Evolutionary conservation across 1,284 basidiomycete genomes (phyloP), one percentile per base, ranked within the genome.

Genomic region (Phellinidium pouzarii): DNA sequence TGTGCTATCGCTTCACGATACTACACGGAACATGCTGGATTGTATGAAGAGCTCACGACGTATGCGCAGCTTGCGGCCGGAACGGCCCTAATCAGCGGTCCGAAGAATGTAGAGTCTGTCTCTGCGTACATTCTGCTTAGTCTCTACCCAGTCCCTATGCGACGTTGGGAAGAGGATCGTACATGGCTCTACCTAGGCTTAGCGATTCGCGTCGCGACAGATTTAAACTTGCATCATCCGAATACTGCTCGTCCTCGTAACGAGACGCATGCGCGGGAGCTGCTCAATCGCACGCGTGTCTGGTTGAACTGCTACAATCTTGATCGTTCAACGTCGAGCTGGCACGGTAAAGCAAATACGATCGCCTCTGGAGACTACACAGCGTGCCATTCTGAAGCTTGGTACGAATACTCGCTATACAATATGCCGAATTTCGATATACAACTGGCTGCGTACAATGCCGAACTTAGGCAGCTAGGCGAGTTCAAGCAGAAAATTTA

Each of bases 241-340:
- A 76, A 74, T 57, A 83, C 82, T 0, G 78, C 80, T 5, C 82
- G 81, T 57, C 80, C 82, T 4, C 66, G 74, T 14, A 84, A 84
- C 61, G 87, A 90, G 63, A 72, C 72, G 53, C 83, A 90, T 55
- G 86, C 86, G 20, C 80, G 91, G 46, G 86, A 91, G 65, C 78
- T 90, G 68, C 76, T 91, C 47, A 93, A 91, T 63, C 80, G 91
- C n/a, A 88, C 87, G 34, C 80, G 90, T 17, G 80, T 87, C 0
- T 94, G 91, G 91, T 71, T 92, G 57, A 89, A 88, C 64, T 91
- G 89, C 66, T 90, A 85, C 68, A 90, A 89, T 65, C 69, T 93
- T 42, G 90, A 93, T 65, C 81, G 89, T 14, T 88, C 84, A 1
- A 85, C 80, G 17, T 80, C 85, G 22, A 84, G 84, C 8, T 88